These are phyloP conservation scores for Uncinocarpus reesii DNA, from an alignment of 2,329 filamentous ascomycete species.

Conservation along the genomic window DNA sequence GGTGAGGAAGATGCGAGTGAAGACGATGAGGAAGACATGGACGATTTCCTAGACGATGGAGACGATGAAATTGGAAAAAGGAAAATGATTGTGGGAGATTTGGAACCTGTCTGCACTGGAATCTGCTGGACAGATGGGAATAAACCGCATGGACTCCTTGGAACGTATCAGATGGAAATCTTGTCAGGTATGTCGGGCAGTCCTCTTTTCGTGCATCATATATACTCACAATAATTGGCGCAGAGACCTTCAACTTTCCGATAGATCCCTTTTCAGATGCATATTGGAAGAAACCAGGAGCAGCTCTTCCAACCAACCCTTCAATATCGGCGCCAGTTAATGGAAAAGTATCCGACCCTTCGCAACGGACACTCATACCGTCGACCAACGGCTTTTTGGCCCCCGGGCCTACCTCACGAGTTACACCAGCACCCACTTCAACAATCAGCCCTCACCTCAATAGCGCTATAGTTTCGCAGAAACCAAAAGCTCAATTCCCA, in stretches of 20 bases:
- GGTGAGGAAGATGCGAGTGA: conserved; percentile 53
- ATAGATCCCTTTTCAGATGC: conserved; percentile 77
- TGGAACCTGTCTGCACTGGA: conserved; percentile 68
- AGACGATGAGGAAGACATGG: conserved; percentile 73
- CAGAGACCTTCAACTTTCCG: conserved; percentile 41
- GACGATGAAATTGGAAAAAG: conserved; percentile 55
- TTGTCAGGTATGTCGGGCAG: conserved; percentile 47
- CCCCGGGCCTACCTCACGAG: background rate
- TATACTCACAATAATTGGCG: background rate
- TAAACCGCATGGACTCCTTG: conserved; percentile 40
- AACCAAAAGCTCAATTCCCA: conserved; percentile 42
- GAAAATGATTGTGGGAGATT: conserved; percentile 51
- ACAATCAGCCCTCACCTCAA: conserved; percentile 13
- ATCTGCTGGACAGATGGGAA: conserved; percentile 67
- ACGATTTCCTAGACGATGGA: conserved; percentile 79
- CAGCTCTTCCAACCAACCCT: conserved; percentile 17
- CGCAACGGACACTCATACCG: conserved; percentile 1
- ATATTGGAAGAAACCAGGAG: conserved; percentile 56
- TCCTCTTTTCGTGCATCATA: background rate
- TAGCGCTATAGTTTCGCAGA: conserved; percentile 12
- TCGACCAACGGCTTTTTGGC: conserved; percentile 4
- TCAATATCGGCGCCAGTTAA: background rate
- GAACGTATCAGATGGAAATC: conserved; percentile 62
- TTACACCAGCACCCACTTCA: conserved; percentile 6
- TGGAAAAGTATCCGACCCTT: conserved; percentile 14